Percentiles rank a stretch among this genome's conserved stretches.
These are phyloP conservation scores for Talaromyces pinophilus DNA, from an alignment of 2,329 filamentous ascomycete genomes.

Conservation along the genomic window DNA sequence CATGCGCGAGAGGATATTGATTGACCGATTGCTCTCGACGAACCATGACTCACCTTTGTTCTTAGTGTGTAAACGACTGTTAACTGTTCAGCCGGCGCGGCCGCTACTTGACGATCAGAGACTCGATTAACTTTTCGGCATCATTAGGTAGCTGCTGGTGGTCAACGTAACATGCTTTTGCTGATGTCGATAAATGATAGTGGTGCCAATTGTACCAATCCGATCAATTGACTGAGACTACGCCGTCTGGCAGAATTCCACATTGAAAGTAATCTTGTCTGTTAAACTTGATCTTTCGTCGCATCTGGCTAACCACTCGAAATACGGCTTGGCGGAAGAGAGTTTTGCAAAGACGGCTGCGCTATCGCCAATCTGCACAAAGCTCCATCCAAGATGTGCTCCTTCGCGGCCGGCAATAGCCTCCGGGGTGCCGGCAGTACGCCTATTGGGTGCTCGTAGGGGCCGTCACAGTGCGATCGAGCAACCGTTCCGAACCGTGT, in stretches of 20 bases:
- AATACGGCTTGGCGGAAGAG: neutral
- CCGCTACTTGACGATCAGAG: slow-evolving; percentile 28
- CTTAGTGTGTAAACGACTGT: neutral
- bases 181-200: neutral
- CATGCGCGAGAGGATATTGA: neutral
- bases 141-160: slow-evolving; percentile 46
- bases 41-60: neutral
- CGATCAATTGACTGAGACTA: neutral
- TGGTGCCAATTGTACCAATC: neutral
- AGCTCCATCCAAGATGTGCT: slow-evolving; percentile 23
- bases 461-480: slow-evolving; percentile 29
- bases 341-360: slow-evolving; percentile 27
- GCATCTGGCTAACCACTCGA: neutral
- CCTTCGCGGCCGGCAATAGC: slow-evolving; percentile 28
- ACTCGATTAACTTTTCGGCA: slow-evolving; percentile 50
- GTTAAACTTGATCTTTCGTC: neutral
- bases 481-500: slow-evolving; percentile 29
- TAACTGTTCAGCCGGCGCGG: neutral
- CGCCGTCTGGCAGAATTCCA: neutral
- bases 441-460: slow-evolving; percentile 28
- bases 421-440: slow-evolving; percentile 31
- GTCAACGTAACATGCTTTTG: slow-evolving; percentile 44
- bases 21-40: neutral
- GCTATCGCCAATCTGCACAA: slow-evolving; percentile 26
- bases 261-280: neutral